Evolutionary conservation across 768 basidiomycete species (phyloP), one percentile per base, ranked within the genome.

Genomic region (Auriculariales sp.): DNA sequence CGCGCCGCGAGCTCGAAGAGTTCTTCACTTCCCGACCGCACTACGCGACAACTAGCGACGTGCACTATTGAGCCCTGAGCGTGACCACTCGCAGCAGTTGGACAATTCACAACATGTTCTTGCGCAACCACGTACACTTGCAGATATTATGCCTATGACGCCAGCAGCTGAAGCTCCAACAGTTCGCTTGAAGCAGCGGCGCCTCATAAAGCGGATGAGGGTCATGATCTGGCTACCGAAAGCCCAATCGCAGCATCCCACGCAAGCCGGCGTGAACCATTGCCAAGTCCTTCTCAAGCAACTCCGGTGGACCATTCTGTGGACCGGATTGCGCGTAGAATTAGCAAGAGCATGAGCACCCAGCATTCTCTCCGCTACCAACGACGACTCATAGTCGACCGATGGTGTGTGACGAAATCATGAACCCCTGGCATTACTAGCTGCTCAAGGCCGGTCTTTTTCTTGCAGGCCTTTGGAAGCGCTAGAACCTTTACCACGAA

Each of bases 1-100:
- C 83, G 0, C 63, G 69, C 28, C 83, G 85, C 52, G 83, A 85
- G 55, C 60, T 87, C 9, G 73, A 81, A 53, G 82, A 86, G 58
- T 88, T 83, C 58, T 87, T 83, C 83, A 60, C 72, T 7, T 68
- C 72, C 30, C 66, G 80, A 4, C 82, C 83, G 17, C 70, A 63
- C 46, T 53, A 52, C 29, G 51, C 50, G 29, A 50, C 33, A 45
- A 19, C 22, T 5, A 17, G 14, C n/a, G 48, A 25, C 27, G 27
- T 29, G 25, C 3, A 7, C 49, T 15, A 51, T 22, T 11, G 34
- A 30, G 31, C 14, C 46, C 14, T 32, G 1, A 35, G 30, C 17
- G 28, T 36, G 27, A 27, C 28, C 46, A 36, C 7, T 30, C n/a
- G 19, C 46, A 15, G 22, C 30, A n/a, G 3, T 2, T n/a, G 42